Percentiles rank a stretch among this genome's conserved stretches.
Evolutionary conservation across 495 filamentous ascomycete genomes (phyloP).

Genomic region (Thozetella sp.): DNA sequence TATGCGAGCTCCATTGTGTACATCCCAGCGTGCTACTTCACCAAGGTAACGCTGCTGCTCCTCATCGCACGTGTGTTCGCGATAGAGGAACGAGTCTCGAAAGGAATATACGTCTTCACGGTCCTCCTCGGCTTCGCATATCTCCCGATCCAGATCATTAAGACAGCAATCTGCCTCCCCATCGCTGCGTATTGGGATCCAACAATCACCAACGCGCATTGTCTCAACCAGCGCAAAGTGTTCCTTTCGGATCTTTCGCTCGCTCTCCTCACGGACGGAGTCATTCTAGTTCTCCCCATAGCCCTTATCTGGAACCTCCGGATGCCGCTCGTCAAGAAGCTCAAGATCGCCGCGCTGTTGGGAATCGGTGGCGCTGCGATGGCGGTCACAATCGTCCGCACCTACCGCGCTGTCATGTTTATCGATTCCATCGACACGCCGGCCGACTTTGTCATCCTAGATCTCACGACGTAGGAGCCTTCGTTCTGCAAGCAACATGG

Average conservation of each 20-base stretch:
- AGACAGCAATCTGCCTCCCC: neutral
- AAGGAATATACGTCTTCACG: neutral
- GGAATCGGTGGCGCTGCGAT: neutral
- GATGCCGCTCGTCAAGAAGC: neutral
- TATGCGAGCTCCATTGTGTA: neutral
- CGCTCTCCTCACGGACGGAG: neutral
- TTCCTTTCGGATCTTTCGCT: neutral
- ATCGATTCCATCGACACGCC: neutral
- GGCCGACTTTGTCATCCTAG: neutral
- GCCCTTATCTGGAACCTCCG: neutral
- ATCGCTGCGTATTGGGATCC: neutral
- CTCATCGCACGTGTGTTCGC: neutral
- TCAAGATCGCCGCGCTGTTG: neutral
- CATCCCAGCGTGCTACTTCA: slow-evolving; percentile 1
- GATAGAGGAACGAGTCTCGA: neutral
- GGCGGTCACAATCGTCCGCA: neutral
- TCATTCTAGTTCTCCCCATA: neutral
- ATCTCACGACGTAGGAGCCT: neutral
- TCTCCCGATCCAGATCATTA: neutral
- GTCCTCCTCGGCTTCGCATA: neutral
- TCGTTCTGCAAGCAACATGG: too few species aligned
- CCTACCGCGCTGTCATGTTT: neutral
- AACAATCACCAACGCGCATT: neutral
- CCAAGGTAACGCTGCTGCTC: neutral
- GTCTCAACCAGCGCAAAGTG: neutral